phyloP scores from a whole-genome alignment of 2,329 filamentous ascomycete species.

The Aspergillus sp. region DNA sequence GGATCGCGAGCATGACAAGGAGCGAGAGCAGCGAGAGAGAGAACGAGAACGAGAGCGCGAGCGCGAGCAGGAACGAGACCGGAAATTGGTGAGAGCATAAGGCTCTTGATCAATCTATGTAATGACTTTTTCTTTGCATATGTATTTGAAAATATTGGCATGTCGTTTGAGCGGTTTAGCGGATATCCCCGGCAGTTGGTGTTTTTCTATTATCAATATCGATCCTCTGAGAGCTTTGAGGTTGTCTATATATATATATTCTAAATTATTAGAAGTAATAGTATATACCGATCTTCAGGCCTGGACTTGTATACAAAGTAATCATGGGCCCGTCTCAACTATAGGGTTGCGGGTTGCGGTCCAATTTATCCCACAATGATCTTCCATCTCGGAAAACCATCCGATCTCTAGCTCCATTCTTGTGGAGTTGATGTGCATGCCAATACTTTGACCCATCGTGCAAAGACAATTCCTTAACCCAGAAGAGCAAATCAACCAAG shows the following conservation, averaged over 20 bases:
- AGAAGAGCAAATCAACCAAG: no score
- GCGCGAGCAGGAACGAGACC: slow-evolving; percentile 28
- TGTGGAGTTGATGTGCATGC: no score
- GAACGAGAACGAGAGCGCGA: slow-evolving; percentile 16
- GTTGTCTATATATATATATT: background rate
- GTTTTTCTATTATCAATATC: background rate
- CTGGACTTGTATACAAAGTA: no score
- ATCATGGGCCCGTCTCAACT: no score
- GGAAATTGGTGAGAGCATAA: slow-evolving; percentile 27
- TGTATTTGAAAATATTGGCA: slow-evolving; percentile 9
- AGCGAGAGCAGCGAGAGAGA: slow-evolving; percentile 23
- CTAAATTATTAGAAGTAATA: background rate
- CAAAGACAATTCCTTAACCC: no score
- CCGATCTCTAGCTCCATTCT: no score
- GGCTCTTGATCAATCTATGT: slow-evolving; percentile 9
- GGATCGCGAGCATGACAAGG: slow-evolving; percentile 10
- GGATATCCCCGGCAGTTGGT: slow-evolving; percentile 23
- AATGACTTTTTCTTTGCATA: slow-evolving; percentile 8
- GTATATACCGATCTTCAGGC: no score
- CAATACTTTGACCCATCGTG: no score
- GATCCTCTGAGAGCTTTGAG: background rate
- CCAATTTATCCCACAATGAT: no score
- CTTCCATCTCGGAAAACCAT: no score
- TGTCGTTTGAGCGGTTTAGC: slow-evolving; percentile 24
- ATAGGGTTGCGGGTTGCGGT: no score